Base-by-base conservation (phyloP, 495 filamentous ascomycete genomes). In the Talaromyces proteolyticus region DNA sequence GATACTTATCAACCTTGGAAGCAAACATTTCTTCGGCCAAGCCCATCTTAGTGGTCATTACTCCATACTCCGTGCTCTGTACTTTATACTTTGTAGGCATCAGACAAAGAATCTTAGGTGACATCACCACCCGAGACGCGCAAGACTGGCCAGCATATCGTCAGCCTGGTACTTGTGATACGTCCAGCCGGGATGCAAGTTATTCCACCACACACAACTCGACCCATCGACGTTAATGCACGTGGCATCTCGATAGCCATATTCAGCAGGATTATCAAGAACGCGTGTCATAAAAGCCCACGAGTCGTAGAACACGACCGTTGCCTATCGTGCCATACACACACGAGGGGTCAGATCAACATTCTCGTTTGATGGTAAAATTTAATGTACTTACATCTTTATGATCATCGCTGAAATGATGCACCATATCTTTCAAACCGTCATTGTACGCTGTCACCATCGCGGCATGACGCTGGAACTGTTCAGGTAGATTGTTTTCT, bases 241-340 rank as follows among this genome's bases (percentile, higher is more conserved):
- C 0, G n/a, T 21, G 17, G 22, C 42, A 36, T 59, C 50, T 43
- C 14, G 4, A 23, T 53, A 56, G 1, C 54, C 57, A 43, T 56
- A 77, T 12, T 53, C 52, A 24, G 43, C 46, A 2, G 77, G 77
- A 22, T 76, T 55, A 43, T 79, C 70, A 23, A 82, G 50, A 23
- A 80, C 67, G 17, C 69, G 55, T 0, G 70, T 70, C 57, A 79
- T 54, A 26, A 53, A 56, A 1, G 41, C 6, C 43, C 36, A 56
- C 18, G 49, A 26, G 39, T 59, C 57, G 21, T 52, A 56, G 16
- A 40, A 20, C 25, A 40, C 43, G 26, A 34, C 26, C 4, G 29
- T 34, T 34, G 29, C 29, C 29, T 34, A 34, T 34, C 14, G 4
- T 34, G 29, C 14, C 29, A 34, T 10, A 2, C 14, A 29, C 26